Evolutionary conservation across 805 yeast genomes (phyloP).

Genomic region (Saccharomycopsis microspora): DNA sequence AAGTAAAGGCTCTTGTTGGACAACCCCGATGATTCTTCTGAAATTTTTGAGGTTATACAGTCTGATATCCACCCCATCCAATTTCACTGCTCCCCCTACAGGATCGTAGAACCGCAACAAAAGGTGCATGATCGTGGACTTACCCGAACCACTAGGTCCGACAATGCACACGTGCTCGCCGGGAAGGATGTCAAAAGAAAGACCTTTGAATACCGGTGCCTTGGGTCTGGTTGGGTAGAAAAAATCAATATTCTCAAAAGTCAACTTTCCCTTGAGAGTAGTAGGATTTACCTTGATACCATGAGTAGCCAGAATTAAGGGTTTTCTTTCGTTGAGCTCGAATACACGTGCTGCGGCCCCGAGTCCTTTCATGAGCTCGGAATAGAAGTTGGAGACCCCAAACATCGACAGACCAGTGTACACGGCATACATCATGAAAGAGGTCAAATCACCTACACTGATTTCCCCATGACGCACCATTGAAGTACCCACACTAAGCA

Average conservation of each 20-base stretch:
- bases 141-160: conserved; percentile 97
- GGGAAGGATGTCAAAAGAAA: conserved; percentile 50
- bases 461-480: conserved; percentile 70
- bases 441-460: conserved; percentile 79
- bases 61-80: conserved; percentile 54
- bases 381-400: conserved; percentile 82
- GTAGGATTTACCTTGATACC: conserved; percentile 37
- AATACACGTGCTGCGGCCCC: conserved; percentile 92
- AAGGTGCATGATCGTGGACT: conserved; percentile 76
- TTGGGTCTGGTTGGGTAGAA: conserved; percentile 79
- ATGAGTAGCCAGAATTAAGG: conserved; percentile 52
- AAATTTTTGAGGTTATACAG: conserved; percentile 61
- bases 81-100: conserved; percentile 42
- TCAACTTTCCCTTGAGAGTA: conserved; percentile 40
- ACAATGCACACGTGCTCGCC: conserved; percentile 91
- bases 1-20: conserved; percentile 84
- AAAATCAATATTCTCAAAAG: conserved; percentile 54
- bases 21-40: conserved; percentile 74
- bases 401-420: conserved; percentile 89
- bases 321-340: conserved; percentile 72
- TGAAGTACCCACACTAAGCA: conserved; percentile 69
- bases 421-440: conserved; percentile 91
- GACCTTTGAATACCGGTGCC: conserved; percentile 47
- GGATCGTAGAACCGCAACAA: conserved; percentile 81
- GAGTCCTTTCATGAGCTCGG: conserved; percentile 93